Conservation (phyloP, 2,329 filamentous ascomycete species). For the Alternaria angustiovoidea region DNA sequence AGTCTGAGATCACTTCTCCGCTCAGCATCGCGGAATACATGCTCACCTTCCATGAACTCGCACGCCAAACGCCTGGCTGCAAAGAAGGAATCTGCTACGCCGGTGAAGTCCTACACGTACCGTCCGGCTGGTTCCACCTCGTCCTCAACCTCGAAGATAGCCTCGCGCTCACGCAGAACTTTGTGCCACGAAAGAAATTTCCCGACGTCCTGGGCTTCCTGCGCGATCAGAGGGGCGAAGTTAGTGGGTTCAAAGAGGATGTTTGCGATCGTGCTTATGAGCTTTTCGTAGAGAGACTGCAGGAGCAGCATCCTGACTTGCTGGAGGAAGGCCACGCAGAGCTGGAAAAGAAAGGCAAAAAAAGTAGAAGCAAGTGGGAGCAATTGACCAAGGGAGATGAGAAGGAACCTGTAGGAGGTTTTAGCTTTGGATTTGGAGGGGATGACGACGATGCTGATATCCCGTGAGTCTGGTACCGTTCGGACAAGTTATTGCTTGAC, state of each 20-base stretch:
- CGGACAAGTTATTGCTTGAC: neutral
- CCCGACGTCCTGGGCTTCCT: slow-evolving; percentile 81
- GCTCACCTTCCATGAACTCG: slow-evolving; percentile 85
- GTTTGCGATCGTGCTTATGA: slow-evolving; percentile 73
- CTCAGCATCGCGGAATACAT: slow-evolving; percentile 98
- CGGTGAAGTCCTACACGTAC: slow-evolving; percentile 91
- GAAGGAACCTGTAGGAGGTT: slow-evolving; percentile 56
- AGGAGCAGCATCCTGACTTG: slow-evolving; percentile 69
- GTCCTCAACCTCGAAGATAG: slow-evolving; percentile 87
- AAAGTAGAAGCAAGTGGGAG: slow-evolving; percentile 79
- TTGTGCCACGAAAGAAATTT: slow-evolving; percentile 80
- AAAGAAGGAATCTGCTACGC: slow-evolving; percentile 83
- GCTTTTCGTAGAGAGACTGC: slow-evolving; percentile 76
- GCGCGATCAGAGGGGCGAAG: slow-evolving; percentile 80
- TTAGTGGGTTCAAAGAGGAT: slow-evolving; percentile 81
- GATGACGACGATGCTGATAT: slow-evolving; percentile 58
- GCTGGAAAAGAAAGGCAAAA: slow-evolving; percentile 72
- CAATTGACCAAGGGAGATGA: slow-evolving; percentile 69
- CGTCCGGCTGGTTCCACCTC: slow-evolving; percentile 95
- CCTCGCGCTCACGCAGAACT: slow-evolving; percentile 94
- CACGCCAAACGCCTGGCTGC: slow-evolving; percentile 77
- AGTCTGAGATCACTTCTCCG: slow-evolving; percentile 91
- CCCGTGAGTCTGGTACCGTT: slow-evolving; percentile 27
- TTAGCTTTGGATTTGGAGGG: slow-evolving; percentile 69
- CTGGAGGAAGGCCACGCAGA: slow-evolving; percentile 69